Evolutionary conservation across 2,329 filamentous ascomycete genomes (phyloP).

Genomic region (Colletotrichum sp.): DNA sequence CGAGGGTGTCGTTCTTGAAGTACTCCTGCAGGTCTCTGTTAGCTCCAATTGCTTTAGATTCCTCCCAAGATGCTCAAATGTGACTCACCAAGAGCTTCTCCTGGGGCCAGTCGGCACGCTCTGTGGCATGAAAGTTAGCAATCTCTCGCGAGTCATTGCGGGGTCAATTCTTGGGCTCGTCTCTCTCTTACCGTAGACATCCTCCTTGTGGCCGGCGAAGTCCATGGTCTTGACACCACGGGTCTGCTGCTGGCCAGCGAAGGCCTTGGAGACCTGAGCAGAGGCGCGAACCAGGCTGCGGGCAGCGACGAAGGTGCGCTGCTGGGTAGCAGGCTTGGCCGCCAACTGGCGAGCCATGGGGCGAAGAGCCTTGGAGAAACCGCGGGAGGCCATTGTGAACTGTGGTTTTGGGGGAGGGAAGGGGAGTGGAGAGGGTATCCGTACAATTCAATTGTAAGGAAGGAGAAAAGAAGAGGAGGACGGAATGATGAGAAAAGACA

Average conservation of each 20-base stretch:
- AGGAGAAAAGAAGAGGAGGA: constrained; percentile 11
- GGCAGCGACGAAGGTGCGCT: constrained; percentile 67
- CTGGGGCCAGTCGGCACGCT: constrained; percentile 97
- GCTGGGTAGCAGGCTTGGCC: constrained; percentile 60
- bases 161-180: neutral
- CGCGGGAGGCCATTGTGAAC: constrained; percentile 78
- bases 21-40: constrained; percentile 70
- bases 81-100: constrained; percentile 93
- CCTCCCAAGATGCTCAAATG: neutral
- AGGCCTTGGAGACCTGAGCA: constrained; percentile 42
- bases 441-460: constrained; percentile 27
- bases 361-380: constrained; percentile 72
- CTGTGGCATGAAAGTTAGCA: constrained; percentile 50
- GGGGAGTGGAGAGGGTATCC: constrained; percentile 30
- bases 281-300: constrained; percentile 60
- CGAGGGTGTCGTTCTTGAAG: constrained; percentile 99
- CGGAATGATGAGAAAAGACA: constrained; percentile 16
- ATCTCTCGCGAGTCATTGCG: constrained; percentile 12
- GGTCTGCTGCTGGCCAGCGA: constrained; percentile 67
- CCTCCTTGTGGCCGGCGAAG: constrained; percentile 95
- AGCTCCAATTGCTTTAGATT: constrained; percentile 1
- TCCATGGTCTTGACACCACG: constrained; percentile 98
- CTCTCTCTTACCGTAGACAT: constrained; percentile 79
- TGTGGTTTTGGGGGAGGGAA: constrained; percentile 37
- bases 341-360: constrained; percentile 69